Evolutionary conservation across 2,329 filamentous ascomycete genomes (phyloP), one percentile per base, ranked within the genome.

Genomic region (Trichoderma brevicompactum): DNA sequence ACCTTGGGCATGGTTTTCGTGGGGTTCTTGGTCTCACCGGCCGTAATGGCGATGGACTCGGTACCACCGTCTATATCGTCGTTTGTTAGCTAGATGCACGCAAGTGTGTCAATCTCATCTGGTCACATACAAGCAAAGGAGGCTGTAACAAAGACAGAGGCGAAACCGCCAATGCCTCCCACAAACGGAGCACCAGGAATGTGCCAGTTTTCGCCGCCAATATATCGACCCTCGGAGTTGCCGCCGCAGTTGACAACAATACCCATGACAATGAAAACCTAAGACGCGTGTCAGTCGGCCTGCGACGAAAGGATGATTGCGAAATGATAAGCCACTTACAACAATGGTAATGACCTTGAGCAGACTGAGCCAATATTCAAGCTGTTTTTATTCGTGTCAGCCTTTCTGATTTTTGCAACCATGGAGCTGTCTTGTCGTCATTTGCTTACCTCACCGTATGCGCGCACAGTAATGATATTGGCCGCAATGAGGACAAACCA

Each of bases 41-140:
- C 87, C 0, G 87, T 89, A 65, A 89, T 87, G 58, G 86, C 87
- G 55, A 89, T 88, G 40, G 83, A 85, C 73, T 89, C 87, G 2
- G 86, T 88, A 60, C 87, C 87, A 40, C 75, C 75, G 40, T 77
- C 75, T 77, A 8, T 5, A 5, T 13, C 13, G 9, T 17, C 2
- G 2, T 9, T 7, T 44, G 48, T 62, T 10, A 62, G 58, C n/a
- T 13, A 12, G 8, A 32, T n/a, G 9, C n/a, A 19, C 38, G 12
- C 38, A 13, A 10, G 23, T 13, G n/a, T n/a, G n/a, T 34, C 12
- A n/a, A 5, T 43, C 15, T 2, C 2, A 43, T 41, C 10, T 15
- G 1, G 32, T 10, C 8, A 78, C 81, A 79, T 72, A 78, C 79
- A 88, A 32, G 87, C 85, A 72, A 89, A 89, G 1, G 76, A 77